Percentiles rank a stretch among this genome's conserved stretches.
Conservation (phyloP, 1,139 yeast genomes). For the Hemisphaericaspora xylanilytica region DNA sequence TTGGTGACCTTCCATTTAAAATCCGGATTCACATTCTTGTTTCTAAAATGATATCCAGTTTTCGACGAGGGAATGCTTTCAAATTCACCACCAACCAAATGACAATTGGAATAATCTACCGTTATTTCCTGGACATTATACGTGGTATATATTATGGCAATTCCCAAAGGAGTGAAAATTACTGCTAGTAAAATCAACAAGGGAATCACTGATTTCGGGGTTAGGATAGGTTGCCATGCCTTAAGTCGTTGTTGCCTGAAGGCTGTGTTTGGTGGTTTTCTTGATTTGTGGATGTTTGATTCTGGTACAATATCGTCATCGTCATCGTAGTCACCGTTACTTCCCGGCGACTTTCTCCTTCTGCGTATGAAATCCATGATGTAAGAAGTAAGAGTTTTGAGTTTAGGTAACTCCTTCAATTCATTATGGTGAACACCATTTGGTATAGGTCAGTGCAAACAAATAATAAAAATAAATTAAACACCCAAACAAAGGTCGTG, state of each 20-base stretch:
- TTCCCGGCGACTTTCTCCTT: conserved; percentile 20
- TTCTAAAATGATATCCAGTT: conserved; percentile 53
- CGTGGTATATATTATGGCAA: conserved; percentile 60
- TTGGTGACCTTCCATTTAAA: conserved; percentile 55
- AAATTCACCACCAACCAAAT: conserved; percentile 28
- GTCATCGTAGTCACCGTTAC: conserved; percentile 28
- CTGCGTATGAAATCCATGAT: conserved; percentile 43
- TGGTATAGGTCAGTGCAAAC: too few species aligned
- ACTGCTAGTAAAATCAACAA: conserved; percentile 57
- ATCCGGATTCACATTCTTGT: conserved; percentile 35
- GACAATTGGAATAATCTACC: conserved; percentile 62
- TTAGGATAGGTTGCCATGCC: conserved; percentile 81
- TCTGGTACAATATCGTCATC: conserved; percentile 22
- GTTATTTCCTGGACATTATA: conserved; percentile 58
- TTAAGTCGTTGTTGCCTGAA: conserved; percentile 71
- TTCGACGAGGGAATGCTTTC: conserved; percentile 50
- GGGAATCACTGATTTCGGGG: conserved; percentile 76
- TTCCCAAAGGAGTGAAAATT: conserved; percentile 74
- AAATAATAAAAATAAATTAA: too few species aligned
- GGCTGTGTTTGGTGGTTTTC: conserved; percentile 77
- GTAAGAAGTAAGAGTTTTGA: background rate
- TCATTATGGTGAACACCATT: too few species aligned
- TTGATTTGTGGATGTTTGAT: conserved; percentile 43
- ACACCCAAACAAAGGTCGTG: too few species aligned
- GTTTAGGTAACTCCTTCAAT: background rate